Conservation (phyloP, 768 basidiomycete species). For the Agaricus sinodeliciosus region DNA sequence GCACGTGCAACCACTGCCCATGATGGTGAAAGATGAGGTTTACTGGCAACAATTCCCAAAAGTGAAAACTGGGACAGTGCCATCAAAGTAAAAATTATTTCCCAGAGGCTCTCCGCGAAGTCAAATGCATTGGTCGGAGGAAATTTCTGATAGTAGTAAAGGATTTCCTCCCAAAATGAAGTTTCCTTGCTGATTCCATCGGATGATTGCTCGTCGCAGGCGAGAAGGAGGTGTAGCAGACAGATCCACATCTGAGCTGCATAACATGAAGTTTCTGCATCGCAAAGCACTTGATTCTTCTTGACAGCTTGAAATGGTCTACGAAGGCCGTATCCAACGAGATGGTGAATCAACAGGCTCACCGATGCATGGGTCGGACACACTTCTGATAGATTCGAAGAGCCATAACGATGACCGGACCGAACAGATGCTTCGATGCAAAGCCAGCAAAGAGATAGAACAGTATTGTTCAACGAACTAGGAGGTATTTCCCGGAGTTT, state of each 20-base stretch:
- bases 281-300: constrained; percentile 3
- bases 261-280: constrained; percentile 1
- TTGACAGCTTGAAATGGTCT: background rate
- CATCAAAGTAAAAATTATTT: constrained; percentile 5
- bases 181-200: background rate
- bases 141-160: background rate
- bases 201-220: background rate
- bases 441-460: constrained; percentile 8
- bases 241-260: constrained; percentile 10
- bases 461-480: background rate
- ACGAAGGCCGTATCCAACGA: constrained; percentile 4
- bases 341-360: background rate
- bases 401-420: background rate
- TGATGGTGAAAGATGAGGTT: constrained; percentile 2
- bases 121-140: constrained; percentile 3
- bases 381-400: background rate
- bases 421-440: constrained; percentile 8
- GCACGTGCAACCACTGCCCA: constrained; percentile 3
- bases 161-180: constrained; percentile 2
- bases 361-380: constrained; percentile 3
- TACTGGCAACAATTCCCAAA: background rate
- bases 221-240: constrained; percentile 2
- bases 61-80: constrained; percentile 6
- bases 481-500: background rate
- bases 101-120: constrained; percentile 1